Evolutionary conservation across 1,284 basidiomycete genomes (phyloP).

Genomic region (Malassezia japonica): DNA sequence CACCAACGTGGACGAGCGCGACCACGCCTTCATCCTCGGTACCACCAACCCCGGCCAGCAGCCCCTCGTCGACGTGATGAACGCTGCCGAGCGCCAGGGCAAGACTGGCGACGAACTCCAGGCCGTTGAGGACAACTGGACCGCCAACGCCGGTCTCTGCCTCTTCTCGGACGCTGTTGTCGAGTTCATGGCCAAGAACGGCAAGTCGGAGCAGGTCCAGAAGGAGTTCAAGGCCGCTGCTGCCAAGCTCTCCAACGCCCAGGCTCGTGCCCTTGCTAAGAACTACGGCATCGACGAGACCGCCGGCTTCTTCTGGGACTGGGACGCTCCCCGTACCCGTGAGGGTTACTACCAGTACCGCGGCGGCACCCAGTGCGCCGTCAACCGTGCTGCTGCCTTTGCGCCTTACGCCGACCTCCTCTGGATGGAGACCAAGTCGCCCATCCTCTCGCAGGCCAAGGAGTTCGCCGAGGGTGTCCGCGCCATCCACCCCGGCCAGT

Average conservation of each 20-base stretch:
- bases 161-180: constrained; percentile 69
- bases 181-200: constrained; percentile 62
- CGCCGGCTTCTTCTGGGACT: constrained; percentile 63
- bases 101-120: constrained; percentile 72
- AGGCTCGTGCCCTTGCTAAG: constrained; percentile 67
- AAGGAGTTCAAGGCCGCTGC: constrained; percentile 59
- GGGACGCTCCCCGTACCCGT: constrained; percentile 84
- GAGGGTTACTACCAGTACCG: constrained; percentile 96
- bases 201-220: constrained; percentile 55
- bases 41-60: constrained; percentile 64
- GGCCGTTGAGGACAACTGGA: constrained; percentile 79
- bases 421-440: constrained; percentile 76
- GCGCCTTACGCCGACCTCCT: constrained; percentile 79
- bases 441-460: constrained; percentile 83
- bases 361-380: constrained; percentile 86
- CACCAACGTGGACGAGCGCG: constrained; percentile 88
- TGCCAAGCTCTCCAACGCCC: constrained; percentile 60
- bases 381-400: constrained; percentile 84
- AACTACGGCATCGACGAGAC: constrained; percentile 61
- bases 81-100: constrained; percentile 68
- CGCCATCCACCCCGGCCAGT: constrained; percentile 38
- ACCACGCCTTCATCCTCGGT: constrained; percentile 92
- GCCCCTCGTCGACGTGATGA: constrained; percentile 72
- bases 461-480: constrained; percentile 64
- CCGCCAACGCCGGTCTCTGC: constrained; percentile 62